Base-by-base conservation (phyloP, 2,329 filamentous ascomycete genomes). In the Neoascochyta sp. region DNA sequence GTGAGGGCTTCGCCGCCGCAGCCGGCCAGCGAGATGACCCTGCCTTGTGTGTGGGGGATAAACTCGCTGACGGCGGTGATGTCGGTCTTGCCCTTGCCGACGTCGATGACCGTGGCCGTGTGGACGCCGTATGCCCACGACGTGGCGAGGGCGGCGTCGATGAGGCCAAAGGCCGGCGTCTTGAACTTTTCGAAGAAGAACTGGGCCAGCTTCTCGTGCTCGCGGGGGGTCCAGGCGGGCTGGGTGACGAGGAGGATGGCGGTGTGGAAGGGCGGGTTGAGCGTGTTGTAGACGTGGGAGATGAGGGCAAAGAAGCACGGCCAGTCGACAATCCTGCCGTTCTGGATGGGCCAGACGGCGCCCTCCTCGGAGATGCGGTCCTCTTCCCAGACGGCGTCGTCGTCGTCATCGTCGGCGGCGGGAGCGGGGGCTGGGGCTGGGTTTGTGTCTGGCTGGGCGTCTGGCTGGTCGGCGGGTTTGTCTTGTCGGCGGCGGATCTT, bases 151-250 rank as follows among this genome's bases (percentile, higher is more conserved):
- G 86, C 89, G 48, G 87, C 83, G 64, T 96, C 86, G 69, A 98
- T 83, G 41, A 96, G 74, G 50, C 84, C 89, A 29, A 98, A 83
- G 0, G 86, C 88, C 0, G 92, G 92, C 0, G 87, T 92, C 68
- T 90, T 92, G 58, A 94, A 95, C 66, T 92, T 93, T 65, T 98
- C 92, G 54, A 98, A 98, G 44, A 96, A 79, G 69, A 95, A 98
- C 42, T 92, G 86, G 9, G 89, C 85, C 45, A 98, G 81, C 21
- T 76, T 77, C 65, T 96, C 90, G 58, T 83, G 83, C 62, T 95
- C 88, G 41, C 83, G 81, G 7, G 84, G 79, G 4, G 87, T 88
- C 90, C 92, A 98, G 47, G 81, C 82, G 4, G 92, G 89, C 48
- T 94, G 86, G 6, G 84, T 78, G 64, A 96, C 83, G 41, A 98